Evolutionary conservation across 192 early-diverging fungal genomes (phyloP), one percentile per base, ranked within the genome.

Genomic region (Coemansia sp.): DNA sequence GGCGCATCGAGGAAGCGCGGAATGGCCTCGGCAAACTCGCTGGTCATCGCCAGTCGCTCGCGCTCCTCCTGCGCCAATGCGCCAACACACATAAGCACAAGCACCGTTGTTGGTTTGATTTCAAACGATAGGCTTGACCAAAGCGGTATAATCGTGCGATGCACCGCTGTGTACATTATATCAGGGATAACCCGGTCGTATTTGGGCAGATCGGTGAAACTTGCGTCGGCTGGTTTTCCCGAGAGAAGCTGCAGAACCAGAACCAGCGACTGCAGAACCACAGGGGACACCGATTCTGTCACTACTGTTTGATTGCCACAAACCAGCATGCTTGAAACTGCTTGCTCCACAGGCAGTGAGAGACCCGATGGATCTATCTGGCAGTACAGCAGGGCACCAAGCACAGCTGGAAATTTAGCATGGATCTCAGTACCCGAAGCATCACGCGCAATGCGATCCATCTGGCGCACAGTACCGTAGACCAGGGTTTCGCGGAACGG

Each of bases 1-100:
- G 70, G 75, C 28, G 75, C 65, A 40, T 79, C 75, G 25, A 79
- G 53, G 25, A 72, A 79, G 44, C 60, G 36, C 14, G 75, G 75
- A 8, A 79, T 68, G 0, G 75, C 75, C 25, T 40, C 52, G 34
- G 59, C 61, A 63, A 79, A 79, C 60, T 55, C 65, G 9, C 50
- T 48, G 23, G 70, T 63, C 45, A 53, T 63, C 6, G 70, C 62
- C 22, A 79, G 25, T 2, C 25, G n/a, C 38, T 44, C 30, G 19
- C 66, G 47, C 11, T 79, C 66, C 45, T 36, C 13, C 34, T 36
- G 34, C 1, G 4, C 20, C 36, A 79, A 31, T 22, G 44, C 58
- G 22, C 66, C 66, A 0, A 63, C 33, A 20, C 70, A 72, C 59
- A 66, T 62, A 17, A 79, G 34, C 7, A 65, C 63, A 20, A 79